Base-by-base conservation (phyloP, 495 filamentous ascomycete genomes). In the Corynascus novoguineensis region DNA sequence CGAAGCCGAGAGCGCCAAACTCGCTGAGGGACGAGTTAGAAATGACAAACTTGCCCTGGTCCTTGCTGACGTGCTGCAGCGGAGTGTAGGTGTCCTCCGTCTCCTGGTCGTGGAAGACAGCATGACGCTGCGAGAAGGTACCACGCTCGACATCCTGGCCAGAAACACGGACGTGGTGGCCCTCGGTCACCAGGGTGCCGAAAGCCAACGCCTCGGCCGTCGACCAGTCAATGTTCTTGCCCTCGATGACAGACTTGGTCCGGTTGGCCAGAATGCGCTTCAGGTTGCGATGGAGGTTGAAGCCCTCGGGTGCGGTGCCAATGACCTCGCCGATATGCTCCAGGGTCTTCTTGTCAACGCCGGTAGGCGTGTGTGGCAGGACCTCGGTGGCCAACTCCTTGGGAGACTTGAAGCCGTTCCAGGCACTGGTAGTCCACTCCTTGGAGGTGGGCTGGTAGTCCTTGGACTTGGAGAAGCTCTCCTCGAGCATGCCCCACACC, bases 101-200 rank as follows among this genome's bases (percentile, higher is more conserved):
- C 70, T 93, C 88, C 76, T 98, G 93, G 74, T 98, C 95, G 74
- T 97, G 93, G 65, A 98, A 83, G 54, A 98, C 92, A 57, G 93
- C 86, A 70, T 98, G 93, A 65, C 93, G 85, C 78, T 98, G 93
- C 25, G 93, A 98, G 84, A 98, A 98, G 57, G 93, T 98, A 75
- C 93, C 93, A 82, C 93, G 90, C 81, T 98, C 92, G 54, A 98
- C 93, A 78, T 98, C 93, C 78, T 98, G 93, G 59, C 93, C 93
- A 56, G 93, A 97, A 15, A 98, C 85, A 73, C 93, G 88, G 63
- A 98, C 91, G 70, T 98, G 93, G 72, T 95, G 88, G 28, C 95
- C 95, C 73, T 98, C 93, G 35, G 79, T 81, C 60, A 91, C 89
- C 46, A 98, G 81, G 32, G 89, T 81, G 57, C 95, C 93, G 63